Conservation (phyloP, 805 yeast species). For the Phaffomyces opuntiae region DNA sequence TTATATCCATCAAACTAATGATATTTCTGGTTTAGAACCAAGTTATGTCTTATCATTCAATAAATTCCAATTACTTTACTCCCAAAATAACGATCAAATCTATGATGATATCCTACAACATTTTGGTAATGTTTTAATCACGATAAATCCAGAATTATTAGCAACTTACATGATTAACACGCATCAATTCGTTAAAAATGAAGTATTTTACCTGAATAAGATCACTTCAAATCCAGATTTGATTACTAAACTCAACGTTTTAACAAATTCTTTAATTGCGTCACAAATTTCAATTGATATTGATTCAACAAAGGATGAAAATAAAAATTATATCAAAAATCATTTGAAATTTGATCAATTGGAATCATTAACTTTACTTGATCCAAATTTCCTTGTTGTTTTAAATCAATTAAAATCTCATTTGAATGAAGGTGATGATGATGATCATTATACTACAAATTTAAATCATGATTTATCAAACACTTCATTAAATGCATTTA, state of each 20-base stretch:
- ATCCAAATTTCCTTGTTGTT: slow-evolving; percentile 12
- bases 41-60: slow-evolving; percentile 23
- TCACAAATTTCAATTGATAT: slow-evolving; percentile 15
- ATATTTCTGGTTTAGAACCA: slow-evolving; percentile 21
- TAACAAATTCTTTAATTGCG: slow-evolving; percentile 9
- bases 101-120: slow-evolving; percentile 22
- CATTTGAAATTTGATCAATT: slow-evolving; percentile 10
- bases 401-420: neutral
- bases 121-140: slow-evolving; percentile 22
- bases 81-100: slow-evolving; percentile 10
- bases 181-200: slow-evolving; percentile 16
- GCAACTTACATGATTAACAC: slow-evolving; percentile 24
- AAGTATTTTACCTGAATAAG: slow-evolving; percentile 15
- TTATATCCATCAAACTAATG: slow-evolving; percentile 19
- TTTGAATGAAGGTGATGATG: neutral
- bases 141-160: slow-evolving; percentile 16
- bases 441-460: too few relatives aligned
- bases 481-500: too few relatives aligned
- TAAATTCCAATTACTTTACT: slow-evolving; percentile 19
- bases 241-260: neutral
- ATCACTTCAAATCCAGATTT: neutral
- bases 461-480: too few relatives aligned
- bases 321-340: slow-evolving; percentile 11
- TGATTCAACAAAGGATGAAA: slow-evolving; percentile 28
- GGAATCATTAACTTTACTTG: slow-evolving; percentile 2